Conservation (phyloP, 768 basidiomycete genomes). For the Candolleomyces eurysporus region DNA sequence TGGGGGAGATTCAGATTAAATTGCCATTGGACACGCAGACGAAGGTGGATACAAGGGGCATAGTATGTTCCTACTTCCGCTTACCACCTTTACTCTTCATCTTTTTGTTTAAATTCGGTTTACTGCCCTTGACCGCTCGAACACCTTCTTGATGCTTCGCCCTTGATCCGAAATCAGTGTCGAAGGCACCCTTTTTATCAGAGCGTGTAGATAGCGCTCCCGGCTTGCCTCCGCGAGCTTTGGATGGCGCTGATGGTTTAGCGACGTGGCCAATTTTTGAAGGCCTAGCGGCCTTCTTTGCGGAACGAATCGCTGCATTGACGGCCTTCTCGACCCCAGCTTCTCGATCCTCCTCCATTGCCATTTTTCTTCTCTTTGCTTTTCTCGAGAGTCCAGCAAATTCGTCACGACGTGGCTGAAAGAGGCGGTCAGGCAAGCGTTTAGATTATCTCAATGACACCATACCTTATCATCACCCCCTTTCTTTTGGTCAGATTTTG, state of each 20-base stretch:
- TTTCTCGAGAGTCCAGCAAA: conserved; percentile 83
- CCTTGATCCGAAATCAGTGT: conserved; percentile 38
- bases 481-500: conserved; percentile 33
- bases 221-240: conserved; percentile 25
- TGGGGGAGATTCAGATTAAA: too few relatives aligned
- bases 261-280: conserved; percentile 64
- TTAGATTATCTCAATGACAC: conserved; percentile 7
- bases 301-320: conserved; percentile 78
- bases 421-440: conserved; percentile 1
- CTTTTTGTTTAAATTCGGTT: conserved; percentile 7
- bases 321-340: conserved; percentile 51
- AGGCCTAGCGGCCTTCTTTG: conserved; percentile 76
- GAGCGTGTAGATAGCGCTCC: conserved; percentile 29
- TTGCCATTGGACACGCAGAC: too few relatives aligned
- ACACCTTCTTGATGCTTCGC: conserved; percentile 4
- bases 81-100: not conserved
- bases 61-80: not conserved
- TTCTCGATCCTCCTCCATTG: conserved; percentile 75
- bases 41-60: not conserved
- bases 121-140: conserved; percentile 1
- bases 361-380: conserved; percentile 85
- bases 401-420: conserved; percentile 73
- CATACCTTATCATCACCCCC: conserved; percentile 40
- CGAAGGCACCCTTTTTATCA: conserved; percentile 45
- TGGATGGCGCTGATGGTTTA: conserved; percentile 21